phyloP scores from a whole-genome alignment of 805 yeast genomes.

The Wickerhamiella galacta region DNA sequence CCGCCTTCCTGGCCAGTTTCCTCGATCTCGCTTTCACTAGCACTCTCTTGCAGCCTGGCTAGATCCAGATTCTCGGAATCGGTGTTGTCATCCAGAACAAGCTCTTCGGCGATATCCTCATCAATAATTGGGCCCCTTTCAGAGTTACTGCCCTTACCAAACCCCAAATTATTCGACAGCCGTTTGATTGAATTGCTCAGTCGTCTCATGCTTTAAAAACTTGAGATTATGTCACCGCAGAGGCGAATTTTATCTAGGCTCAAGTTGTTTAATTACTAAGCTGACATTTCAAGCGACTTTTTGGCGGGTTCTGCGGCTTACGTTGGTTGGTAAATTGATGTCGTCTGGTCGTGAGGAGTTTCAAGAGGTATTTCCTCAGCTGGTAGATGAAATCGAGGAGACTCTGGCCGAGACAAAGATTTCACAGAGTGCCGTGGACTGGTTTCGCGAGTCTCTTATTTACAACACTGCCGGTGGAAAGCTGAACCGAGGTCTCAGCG shows the following conservation, averaged over 20 bases:
- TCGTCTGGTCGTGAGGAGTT: constrained; percentile 14
- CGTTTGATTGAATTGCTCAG: constrained; percentile 16
- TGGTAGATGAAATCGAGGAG: constrained; percentile 59
- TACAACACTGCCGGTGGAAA: constrained; percentile 96
- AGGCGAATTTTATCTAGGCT: too few relatives aligned
- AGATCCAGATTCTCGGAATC: constrained; percentile 12
- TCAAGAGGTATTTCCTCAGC: constrained; percentile 47
- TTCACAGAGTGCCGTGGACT: constrained; percentile 69
- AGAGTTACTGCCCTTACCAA: constrained; percentile 2
- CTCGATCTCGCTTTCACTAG: constrained; percentile 14
- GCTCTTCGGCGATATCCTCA: constrained; percentile 1
- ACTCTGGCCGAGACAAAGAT: constrained; percentile 54
- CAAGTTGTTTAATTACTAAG: too few relatives aligned
- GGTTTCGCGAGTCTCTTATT: constrained; percentile 56
- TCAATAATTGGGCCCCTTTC: neutral
- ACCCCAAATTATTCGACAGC: constrained; percentile 13
- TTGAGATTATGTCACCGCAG: too few relatives aligned
- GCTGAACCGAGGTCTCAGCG: constrained; percentile 89
- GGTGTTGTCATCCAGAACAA: constrained; percentile 17
- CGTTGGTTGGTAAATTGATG: constrained; percentile 1
- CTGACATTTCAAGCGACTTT: too few relatives aligned
- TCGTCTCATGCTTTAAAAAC: too few relatives aligned
- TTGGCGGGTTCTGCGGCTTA: too few relatives aligned
- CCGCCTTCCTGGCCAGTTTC: constrained; percentile 26
- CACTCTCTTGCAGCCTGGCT: constrained; percentile 19